Evolutionary conservation across 345 rosid genomes (phyloP).

Genomic region (Pugionium dolabratum): DNA sequence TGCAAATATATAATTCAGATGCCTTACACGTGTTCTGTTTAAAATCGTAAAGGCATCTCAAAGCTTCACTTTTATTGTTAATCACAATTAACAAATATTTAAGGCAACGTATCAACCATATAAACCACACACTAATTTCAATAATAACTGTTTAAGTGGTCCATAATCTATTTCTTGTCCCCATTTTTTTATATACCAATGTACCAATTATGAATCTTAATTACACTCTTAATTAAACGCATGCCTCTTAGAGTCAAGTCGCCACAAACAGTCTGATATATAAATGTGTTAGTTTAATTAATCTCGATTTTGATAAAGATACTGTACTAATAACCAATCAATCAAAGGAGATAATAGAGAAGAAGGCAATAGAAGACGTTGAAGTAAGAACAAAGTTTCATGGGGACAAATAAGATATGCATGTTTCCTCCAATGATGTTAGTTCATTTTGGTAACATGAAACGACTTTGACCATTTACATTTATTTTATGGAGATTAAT

Average conservation of each 20-base stretch:
- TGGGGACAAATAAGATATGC: constrained; percentile 29
- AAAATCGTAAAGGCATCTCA: constrained; percentile 33
- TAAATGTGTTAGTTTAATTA: background rate
- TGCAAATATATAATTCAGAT: constrained; percentile 25
- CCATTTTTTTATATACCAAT: too few species aligned
- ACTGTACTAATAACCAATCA: constrained; percentile 13
- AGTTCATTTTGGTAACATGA: constrained; percentile 34
- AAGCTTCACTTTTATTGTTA: constrained; percentile 25
- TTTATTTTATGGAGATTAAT: too few species aligned
- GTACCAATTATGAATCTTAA: constrained; percentile 6
- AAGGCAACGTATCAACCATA: constrained; percentile 40
- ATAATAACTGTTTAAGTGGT: constrained; percentile 41
- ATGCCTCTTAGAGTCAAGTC: constrained; percentile 29
- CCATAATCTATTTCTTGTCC: too few species aligned
- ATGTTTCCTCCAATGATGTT: constrained; percentile 42
- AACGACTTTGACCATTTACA: constrained; percentile 11
- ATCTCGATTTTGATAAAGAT: constrained; percentile 30
- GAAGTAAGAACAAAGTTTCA: constrained; percentile 28
- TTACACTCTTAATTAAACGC: background rate
- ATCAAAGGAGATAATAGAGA: constrained; percentile 2
- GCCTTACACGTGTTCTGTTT: constrained; percentile 39
- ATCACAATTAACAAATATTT: constrained; percentile 29
- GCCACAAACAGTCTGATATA: constrained; percentile 23
- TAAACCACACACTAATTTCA: constrained; percentile 37
- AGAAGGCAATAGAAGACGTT: constrained; percentile 34